phyloP scores from a whole-genome alignment of 768 basidiomycete genomes.

The Lentinula aciculospora region DNA sequence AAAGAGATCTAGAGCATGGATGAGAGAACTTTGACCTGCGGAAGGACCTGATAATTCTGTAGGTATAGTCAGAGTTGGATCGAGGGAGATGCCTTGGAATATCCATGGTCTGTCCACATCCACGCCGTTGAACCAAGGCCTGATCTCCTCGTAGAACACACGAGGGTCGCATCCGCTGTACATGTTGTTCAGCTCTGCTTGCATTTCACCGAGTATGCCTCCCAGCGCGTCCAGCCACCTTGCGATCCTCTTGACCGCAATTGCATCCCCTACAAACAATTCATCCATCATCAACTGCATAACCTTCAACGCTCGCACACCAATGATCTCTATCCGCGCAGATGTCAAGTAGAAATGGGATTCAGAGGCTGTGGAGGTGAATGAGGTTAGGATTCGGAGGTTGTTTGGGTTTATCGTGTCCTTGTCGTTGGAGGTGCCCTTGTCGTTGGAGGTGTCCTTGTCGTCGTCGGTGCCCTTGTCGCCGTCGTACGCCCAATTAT shows the following conservation, averaged over 20 bases:
- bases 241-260: constrained; percentile 43
- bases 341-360: constrained; percentile 57
- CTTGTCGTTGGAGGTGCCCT: no score
- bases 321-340: constrained; percentile 52
- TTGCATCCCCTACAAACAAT: constrained; percentile 47
- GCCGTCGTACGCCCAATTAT: constrained; percentile 66
- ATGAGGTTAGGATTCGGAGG: constrained; percentile 35
- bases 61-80: constrained; percentile 20
- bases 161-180: constrained; percentile 45
- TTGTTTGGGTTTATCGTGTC: constrained; percentile 45
- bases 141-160: constrained; percentile 50
- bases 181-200: constrained; percentile 36
- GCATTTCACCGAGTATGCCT: constrained; percentile 38
- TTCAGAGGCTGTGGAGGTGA: constrained; percentile 50
- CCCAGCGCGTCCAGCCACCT: constrained; percentile 41
- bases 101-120: constrained; percentile 31
- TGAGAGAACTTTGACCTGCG: constrained; percentile 58
- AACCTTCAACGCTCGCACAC: constrained; percentile 46
- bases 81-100: constrained; percentile 39
- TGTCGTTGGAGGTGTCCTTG: no score
- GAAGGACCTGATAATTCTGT: constrained; percentile 48
- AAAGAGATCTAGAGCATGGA: constrained; percentile 50
- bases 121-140: constrained; percentile 62
- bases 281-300: constrained; percentile 57
- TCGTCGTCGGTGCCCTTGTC: no score